Evolutionary conservation across 176 grass and related monocot species (phyloP).

Genomic region (Alopecurus myosuroides): DNA sequence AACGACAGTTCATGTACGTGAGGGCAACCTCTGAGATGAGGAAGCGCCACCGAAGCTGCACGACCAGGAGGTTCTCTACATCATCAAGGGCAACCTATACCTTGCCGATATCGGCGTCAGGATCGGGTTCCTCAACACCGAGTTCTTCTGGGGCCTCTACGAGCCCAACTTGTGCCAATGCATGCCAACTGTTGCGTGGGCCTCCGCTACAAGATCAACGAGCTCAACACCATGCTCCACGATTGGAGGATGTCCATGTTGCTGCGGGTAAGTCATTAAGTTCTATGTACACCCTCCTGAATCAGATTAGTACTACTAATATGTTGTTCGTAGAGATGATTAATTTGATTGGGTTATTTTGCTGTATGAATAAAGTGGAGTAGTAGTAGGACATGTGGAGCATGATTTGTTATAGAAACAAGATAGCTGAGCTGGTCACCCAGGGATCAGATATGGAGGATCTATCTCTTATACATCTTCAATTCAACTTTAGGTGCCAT

Average conservation of each 20-base stretch:
- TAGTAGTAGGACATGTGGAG: too few relatives aligned
- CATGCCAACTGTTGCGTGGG: constrained; percentile 75
- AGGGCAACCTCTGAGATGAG: constrained; percentile 31
- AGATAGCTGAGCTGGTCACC: too few relatives aligned
- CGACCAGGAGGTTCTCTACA: constrained; percentile 51
- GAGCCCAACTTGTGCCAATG: constrained; percentile 36
- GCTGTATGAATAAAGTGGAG: too few relatives aligned
- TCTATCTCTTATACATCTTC: too few relatives aligned
- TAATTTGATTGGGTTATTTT: too few relatives aligned
- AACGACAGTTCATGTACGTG: constrained; percentile 50
- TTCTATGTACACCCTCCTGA: too few relatives aligned
- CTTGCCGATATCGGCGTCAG: constrained; percentile 32
- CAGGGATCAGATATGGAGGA: too few relatives aligned
- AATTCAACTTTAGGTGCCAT: too few relatives aligned
- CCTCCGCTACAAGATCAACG: constrained; percentile 41
- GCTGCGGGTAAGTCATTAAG: too few relatives aligned
- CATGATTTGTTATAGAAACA: too few relatives aligned
- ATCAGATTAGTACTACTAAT: too few relatives aligned
- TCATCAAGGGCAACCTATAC: constrained; percentile 37
- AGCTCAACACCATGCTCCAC: constrained; percentile 47
- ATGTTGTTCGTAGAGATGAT: too few relatives aligned
- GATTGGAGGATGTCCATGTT: constrained; percentile 60
- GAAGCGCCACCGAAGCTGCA: constrained; percentile 15
- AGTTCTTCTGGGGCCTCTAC: constrained; percentile 58
- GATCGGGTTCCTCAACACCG: constrained; percentile 55